These are phyloP conservation scores for Amanita inopinata DNA, from an alignment of 768 basidiomycete species.

Conservation along the genomic window DNA sequence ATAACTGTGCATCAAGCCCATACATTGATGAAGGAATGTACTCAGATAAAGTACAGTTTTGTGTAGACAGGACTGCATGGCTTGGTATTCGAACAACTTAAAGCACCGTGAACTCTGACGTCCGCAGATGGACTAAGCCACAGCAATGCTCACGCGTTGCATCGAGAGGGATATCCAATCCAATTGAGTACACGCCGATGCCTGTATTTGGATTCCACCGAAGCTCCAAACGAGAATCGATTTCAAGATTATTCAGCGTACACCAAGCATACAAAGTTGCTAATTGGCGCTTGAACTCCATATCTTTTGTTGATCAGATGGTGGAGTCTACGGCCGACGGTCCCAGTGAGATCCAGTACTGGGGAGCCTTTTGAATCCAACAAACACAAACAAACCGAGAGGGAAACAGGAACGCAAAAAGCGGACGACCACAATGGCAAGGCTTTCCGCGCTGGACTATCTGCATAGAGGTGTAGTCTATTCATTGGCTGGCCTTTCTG, in stretches of 20 bases:
- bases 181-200: constrained; percentile 27
- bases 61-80: constrained; percentile 48
- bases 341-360: too few species aligned
- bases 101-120: constrained; percentile 7
- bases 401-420: too few species aligned
- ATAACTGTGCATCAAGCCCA: constrained; percentile 51
- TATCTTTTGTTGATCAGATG: constrained; percentile 7
- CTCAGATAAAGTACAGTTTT: constrained; percentile 39
- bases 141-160: constrained; percentile 27
- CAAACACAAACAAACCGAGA: too few species aligned
- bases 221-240: constrained; percentile 37
- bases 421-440: not conserved
- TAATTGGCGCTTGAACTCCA: not conserved
- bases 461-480: constrained; percentile 47
- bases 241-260: constrained; percentile 28
- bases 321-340: too few species aligned
- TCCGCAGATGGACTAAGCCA: not conserved
- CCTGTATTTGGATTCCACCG: constrained; percentile 17
- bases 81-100: constrained; percentile 62
- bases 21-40: constrained; percentile 35
- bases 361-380: too few species aligned
- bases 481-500: constrained; percentile 40
- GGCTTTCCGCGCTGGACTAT: constrained; percentile 31
- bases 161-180: constrained; percentile 21
- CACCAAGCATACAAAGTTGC: constrained; percentile 34